Conservation (phyloP, 805 yeast genomes). For the Metschnikowia picachoensis region DNA sequence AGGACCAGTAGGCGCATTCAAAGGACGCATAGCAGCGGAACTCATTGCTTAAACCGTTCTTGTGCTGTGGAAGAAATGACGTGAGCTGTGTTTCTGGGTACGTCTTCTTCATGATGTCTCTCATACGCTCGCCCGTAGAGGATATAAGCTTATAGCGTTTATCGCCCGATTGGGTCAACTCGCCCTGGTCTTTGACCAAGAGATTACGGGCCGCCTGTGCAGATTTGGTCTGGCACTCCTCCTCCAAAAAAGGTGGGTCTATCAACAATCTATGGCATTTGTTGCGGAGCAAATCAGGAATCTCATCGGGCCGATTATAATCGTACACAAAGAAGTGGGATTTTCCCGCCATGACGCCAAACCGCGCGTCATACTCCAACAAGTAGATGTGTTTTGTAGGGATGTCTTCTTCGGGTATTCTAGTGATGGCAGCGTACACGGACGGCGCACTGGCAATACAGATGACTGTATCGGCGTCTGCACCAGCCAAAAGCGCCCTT, state of each 20-base stretch:
- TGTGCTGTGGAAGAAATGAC: slow-evolving; percentile 71
- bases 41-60: slow-evolving; percentile 82
- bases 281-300: slow-evolving; percentile 54
- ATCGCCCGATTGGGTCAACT: slow-evolving; percentile 38
- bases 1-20: slow-evolving; percentile 68
- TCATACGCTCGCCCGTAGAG: slow-evolving; percentile 90
- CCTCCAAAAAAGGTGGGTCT: slow-evolving; percentile 86
- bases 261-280: slow-evolving; percentile 69
- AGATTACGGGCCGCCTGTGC: slow-evolving; percentile 53
- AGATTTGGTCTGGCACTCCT: slow-evolving; percentile 73
- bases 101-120: slow-evolving; percentile 49
- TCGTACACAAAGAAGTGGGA: slow-evolving; percentile 71
- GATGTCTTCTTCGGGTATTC: slow-evolving; percentile 44
- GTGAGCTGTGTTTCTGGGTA: slow-evolving; percentile 69
- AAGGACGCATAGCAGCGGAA: slow-evolving; percentile 80
- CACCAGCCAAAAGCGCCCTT: slow-evolving; percentile 70
- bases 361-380: slow-evolving; percentile 76
- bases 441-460: slow-evolving; percentile 88
- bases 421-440: slow-evolving; percentile 77
- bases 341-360: slow-evolving; percentile 65
- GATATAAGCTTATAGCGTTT: slow-evolving; percentile 52
- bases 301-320: slow-evolving; percentile 61
- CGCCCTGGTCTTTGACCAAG: slow-evolving; percentile 38
- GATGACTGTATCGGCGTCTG: slow-evolving; percentile 64
- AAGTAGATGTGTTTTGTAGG: slow-evolving; percentile 72